These are phyloP conservation scores for Barbarea vulgaris DNA, from an alignment of 345 rosid genomes.

Conservation along the genomic window DNA sequence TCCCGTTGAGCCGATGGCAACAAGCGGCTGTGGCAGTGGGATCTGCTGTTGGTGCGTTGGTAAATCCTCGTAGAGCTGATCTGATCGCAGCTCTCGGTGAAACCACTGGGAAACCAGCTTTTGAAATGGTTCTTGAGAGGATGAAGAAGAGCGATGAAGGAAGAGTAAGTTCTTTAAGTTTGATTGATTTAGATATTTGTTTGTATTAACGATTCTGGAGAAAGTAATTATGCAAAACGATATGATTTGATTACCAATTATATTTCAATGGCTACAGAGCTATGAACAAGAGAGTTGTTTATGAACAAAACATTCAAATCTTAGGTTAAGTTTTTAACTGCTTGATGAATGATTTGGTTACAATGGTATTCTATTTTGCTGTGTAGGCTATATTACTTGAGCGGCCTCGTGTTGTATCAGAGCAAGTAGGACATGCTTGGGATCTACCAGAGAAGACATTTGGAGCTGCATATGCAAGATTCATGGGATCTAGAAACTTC, in stretches of 20 bases:
- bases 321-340: not conserved
- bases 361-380: conserved; percentile 1
- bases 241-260: too few relatives aligned
- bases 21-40: conserved; percentile 72
- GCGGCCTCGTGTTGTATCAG: conserved; percentile 61
- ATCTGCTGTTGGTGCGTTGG: conserved; percentile 71
- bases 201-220: not conserved
- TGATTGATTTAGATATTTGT: too few relatives aligned
- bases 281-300: not conserved
- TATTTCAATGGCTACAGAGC: not conserved
- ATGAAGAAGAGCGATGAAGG: conserved; percentile 72
- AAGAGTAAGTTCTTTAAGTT: conserved; percentile 48
- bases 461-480: conserved; percentile 78
- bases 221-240: not conserved
- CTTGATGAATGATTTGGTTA: not conserved
- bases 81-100: conserved; percentile 76
- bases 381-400: conserved; percentile 60
- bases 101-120: conserved; percentile 73
- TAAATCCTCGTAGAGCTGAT: conserved; percentile 73
- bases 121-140: conserved; percentile 65
- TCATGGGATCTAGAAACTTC: conserved; percentile 82
- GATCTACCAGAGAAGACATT: conserved; percentile 69
- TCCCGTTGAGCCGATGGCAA: conserved; percentile 65
- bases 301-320: too few relatives aligned
- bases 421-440: conserved; percentile 68